Base-by-base conservation (phyloP, 257 asterid genomes). In the Fraxinus cuspidata region DNA sequence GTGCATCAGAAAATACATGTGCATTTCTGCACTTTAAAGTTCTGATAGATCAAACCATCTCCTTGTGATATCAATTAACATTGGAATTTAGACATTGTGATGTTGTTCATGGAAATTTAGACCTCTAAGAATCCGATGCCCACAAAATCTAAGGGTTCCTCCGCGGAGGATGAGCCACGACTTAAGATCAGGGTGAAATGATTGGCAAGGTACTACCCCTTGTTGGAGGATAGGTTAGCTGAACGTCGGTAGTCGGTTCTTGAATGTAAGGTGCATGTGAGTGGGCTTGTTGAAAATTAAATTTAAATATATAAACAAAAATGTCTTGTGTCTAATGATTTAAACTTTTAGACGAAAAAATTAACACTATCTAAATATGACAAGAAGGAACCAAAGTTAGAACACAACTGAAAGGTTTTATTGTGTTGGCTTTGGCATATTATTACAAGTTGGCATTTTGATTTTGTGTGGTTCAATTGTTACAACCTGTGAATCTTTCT, bases 341-440 rank as follows among this genome's bases (percentile, higher is more conserved):
- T 32, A 47, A 68, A 32, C 47, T 64, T 28, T 35, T 25, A 8
- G 16, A 13, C 21, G 21, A 11, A 18, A 9, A 0, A 68, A n/a
- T 19, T 44, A 31, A 32, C 31, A 18, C 40, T 58, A 4, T 34
- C 1, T 7, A 3, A 63, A 40, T 72, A 19, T 38, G 28, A 60
- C 40, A 35, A 28, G 25, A 42, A 31, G 23, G 53, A 72, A 69
- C 34, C 58, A 21, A 44, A 63, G 27, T 77, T 37, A 29, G 74
- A 63, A 31, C 47, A 32, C 68, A 64, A 21, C 74, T 51, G 78
- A 64, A 81, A 76, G 65, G 44, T 65, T 72, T 67, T 72, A 40
- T 77, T 73, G 72, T 32, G 84, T 77, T 72, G 84, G 81, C 34
- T 70, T 77, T 25, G 78, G 67, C 70, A 60, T 71, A 15, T 78